Evolutionary conservation across 495 filamentous ascomycete species (phyloP).

Genomic region (Hypoxylon lenormandii): DNA sequence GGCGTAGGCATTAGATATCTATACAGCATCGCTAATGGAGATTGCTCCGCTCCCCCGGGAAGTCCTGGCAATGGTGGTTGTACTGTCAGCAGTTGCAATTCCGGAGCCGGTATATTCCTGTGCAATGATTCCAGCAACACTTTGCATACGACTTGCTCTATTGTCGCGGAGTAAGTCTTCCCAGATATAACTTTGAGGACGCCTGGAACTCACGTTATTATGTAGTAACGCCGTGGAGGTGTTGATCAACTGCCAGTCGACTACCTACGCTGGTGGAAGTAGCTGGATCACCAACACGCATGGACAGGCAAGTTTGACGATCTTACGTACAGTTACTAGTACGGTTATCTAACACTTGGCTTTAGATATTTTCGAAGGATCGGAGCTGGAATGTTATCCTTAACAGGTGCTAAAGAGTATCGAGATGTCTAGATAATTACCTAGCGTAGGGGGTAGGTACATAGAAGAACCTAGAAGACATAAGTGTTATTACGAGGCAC

Average conservation of each 20-base stretch:
- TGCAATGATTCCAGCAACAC: slow-evolving; percentile 34
- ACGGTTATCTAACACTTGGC: slow-evolving; percentile 8
- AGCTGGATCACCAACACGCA: slow-evolving; percentile 32
- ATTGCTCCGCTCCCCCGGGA: slow-evolving; percentile 37
- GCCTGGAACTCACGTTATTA: background rate
- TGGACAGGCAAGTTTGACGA: slow-evolving; percentile 33
- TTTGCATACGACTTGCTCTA: slow-evolving; percentile 23
- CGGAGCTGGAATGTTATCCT: slow-evolving; percentile 40
- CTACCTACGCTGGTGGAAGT: slow-evolving; percentile 29
- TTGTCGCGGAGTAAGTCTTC: slow-evolving; percentile 36
- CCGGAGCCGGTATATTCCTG: slow-evolving; percentile 34
- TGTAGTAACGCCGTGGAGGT: slow-evolving; percentile 41
- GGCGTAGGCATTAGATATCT: slow-evolving; percentile 34
- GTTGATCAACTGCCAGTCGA: slow-evolving; percentile 38
- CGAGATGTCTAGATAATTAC: no score
- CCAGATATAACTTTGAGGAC: background rate
- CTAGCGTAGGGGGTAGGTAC: no score
- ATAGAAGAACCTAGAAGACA: no score
- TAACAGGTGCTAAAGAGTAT: slow-evolving; percentile 22
- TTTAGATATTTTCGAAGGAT: slow-evolving; percentile 37
- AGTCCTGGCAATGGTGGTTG: slow-evolving; percentile 35
- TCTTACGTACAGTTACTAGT: background rate
- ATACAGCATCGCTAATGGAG: slow-evolving; percentile 42
- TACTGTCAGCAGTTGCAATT: slow-evolving; percentile 28
- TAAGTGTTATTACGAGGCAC: no score